Conservation (phyloP, 1,139 yeast species). For the Magnusiomyces ingens region DNA sequence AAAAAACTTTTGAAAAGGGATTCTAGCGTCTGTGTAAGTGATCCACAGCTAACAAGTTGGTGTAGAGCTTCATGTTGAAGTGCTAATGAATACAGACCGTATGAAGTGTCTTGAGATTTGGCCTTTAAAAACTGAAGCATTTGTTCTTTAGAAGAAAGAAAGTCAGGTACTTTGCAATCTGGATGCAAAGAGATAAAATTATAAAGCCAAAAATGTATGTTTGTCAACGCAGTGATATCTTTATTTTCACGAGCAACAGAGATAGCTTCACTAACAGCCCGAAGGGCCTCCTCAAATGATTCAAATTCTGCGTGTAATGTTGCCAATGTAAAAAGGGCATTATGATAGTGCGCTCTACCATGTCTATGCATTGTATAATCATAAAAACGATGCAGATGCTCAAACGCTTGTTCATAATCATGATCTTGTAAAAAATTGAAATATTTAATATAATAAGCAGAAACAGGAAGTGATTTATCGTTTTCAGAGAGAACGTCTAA, state of each 20-base stretch:
- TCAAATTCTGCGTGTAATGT: conserved; percentile 71
- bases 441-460: conserved; percentile 58
- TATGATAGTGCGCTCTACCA: conserved; percentile 64
- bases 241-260: conserved; percentile 82
- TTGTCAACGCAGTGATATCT: conserved; percentile 66
- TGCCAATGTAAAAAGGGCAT: conserved; percentile 74
- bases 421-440: conserved; percentile 54
- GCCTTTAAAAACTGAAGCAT: conserved; percentile 56
- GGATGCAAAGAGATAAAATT: conserved; percentile 67
- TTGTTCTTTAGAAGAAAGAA: conserved; percentile 44
- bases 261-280: conserved; percentile 82
- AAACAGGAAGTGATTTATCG: conserved; percentile 51
- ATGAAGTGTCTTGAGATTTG: conserved; percentile 49
- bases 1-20: conserved; percentile 49
- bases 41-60: conserved; percentile 45
- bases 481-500: conserved; percentile 46
- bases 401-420: conserved; percentile 69
- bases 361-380: conserved; percentile 76
- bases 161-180: conserved; percentile 27
- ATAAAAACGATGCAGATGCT: conserved; percentile 70
- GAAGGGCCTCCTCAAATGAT: conserved; percentile 65
- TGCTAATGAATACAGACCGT: conserved; percentile 48
- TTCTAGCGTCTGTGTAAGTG: conserved; percentile 44
- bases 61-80: conserved; percentile 55
- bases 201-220: conserved; percentile 73